A percentile compares a stretch with the other conserved stretches of the same genome.
These are phyloP conservation scores for Podila epicladia DNA, from an alignment of 192 early-diverging fungal species.

Conservation along the genomic window DNA sequence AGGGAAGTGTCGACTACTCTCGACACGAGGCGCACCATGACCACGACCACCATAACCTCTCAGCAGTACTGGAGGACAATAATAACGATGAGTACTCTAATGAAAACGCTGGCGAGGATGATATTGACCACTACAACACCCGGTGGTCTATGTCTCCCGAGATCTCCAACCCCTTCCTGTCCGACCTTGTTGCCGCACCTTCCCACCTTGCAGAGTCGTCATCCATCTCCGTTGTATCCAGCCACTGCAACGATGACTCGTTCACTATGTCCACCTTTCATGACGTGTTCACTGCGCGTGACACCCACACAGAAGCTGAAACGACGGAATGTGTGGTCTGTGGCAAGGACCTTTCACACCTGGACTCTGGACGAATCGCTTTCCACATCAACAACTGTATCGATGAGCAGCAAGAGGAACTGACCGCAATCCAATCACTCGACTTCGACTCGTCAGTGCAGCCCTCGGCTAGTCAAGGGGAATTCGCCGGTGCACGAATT, in stretches of 20 bases:
- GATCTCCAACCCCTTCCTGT: conserved; percentile 2
- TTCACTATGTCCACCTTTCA: background rate
- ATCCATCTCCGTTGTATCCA: too few relatives aligned
- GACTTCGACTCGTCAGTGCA: background rate
- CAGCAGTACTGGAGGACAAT: background rate
- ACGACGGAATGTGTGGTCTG: conserved; percentile 24
- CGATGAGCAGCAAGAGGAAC: conserved; percentile 21
- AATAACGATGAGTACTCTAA: background rate
- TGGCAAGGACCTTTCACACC: conserved; percentile 22
- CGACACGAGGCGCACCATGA: background rate
- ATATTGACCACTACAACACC: background rate
- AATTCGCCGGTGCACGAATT: conserved; percentile 23
- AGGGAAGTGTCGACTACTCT: conserved; percentile 10
- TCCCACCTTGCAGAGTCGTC: background rate
- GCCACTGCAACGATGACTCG: too few relatives aligned
- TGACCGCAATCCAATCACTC: conserved; percentile 3
- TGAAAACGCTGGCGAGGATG: background rate
- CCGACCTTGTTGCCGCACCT: conserved; percentile 11
- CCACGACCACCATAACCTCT: too few relatives aligned
- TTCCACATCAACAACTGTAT: conserved; percentile 45
- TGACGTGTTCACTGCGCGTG: background rate
- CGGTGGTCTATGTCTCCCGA: conserved; percentile 12
- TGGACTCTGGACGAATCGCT: conserved; percentile 25
- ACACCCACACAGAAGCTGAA: background rate
- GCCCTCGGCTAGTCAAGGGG: background rate